These are phyloP conservation scores for Excoecaria cochinchinensis DNA, from an alignment of 345 rosid species.

Conservation along the genomic window DNA sequence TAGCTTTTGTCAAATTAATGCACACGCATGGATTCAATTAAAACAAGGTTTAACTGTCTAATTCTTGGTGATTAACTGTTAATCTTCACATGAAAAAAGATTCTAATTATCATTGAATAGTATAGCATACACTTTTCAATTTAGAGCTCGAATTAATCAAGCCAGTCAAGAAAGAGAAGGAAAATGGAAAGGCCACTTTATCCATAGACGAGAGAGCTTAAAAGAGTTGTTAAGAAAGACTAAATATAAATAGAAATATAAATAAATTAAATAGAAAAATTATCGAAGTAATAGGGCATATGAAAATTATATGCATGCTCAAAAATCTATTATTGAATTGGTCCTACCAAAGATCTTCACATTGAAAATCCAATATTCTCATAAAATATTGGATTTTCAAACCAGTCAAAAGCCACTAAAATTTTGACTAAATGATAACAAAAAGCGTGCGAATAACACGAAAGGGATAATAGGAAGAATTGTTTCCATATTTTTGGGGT, in stretches of 20 bases:
- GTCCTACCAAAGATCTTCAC: background rate
- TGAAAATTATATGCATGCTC: too few species aligned
- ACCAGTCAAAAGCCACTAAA: background rate
- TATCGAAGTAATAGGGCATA: too few species aligned
- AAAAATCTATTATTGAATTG: background rate
- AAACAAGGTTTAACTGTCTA: too few species aligned
- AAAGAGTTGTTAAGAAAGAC: background rate
- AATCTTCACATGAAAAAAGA: background rate
- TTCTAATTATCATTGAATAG: background rate
- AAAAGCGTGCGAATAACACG: background rate
- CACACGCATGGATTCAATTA: background rate
- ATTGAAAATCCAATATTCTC: background rate
- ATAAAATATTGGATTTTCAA: background rate
- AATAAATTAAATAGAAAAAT: too few species aligned
- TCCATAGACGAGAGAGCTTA: background rate
- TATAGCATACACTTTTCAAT: background rate
- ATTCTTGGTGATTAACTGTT: background rate
- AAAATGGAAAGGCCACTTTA: background rate
- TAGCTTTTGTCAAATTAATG: too few species aligned
- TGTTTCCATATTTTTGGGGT: constrained; percentile 6
- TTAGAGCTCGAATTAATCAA: too few species aligned
- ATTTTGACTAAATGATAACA: background rate
- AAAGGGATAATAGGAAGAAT: background rate
- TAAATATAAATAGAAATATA: background rate
- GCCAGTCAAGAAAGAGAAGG: too few species aligned